phyloP scores from a whole-genome alignment of 495 filamentous ascomycete species.

The Podospora bellae-mahoneyi region DNA sequence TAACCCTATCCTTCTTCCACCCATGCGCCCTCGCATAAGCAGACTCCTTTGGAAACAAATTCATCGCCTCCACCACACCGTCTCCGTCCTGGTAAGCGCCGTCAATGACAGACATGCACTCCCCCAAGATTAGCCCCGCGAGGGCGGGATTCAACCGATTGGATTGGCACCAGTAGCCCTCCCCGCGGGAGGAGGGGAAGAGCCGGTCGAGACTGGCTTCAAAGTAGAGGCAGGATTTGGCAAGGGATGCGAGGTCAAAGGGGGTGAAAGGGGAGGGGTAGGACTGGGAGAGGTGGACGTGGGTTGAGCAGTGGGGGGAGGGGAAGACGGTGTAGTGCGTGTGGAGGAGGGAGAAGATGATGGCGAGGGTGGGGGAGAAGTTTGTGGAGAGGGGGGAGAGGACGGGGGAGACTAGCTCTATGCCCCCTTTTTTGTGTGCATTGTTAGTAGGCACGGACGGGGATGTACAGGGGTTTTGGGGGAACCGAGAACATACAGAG shows the following conservation, averaged over 20 bases:
- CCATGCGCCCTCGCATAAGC: slow-evolving; percentile 20
- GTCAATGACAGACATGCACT: slow-evolving; percentile 20
- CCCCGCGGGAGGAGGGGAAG: slow-evolving; percentile 17
- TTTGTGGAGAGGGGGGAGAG: slow-evolving; percentile 17
- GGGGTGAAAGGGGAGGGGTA: slow-evolving; percentile 13
- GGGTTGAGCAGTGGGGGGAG: slow-evolving; percentile 26
- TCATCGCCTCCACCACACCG: slow-evolving; percentile 25
- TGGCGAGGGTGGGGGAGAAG: slow-evolving; percentile 23
- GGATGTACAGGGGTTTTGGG: too few species aligned
- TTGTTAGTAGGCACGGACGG: too few species aligned
- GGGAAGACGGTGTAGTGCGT: slow-evolving; percentile 12
- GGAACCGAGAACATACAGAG: slow-evolving; percentile 17
- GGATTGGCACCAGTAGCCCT: slow-evolving; percentile 31
- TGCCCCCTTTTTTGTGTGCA: slow-evolving; percentile 23
- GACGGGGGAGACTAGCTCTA: slow-evolving; percentile 34
- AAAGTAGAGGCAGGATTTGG: slow-evolving; percentile 30
- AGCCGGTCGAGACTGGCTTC: slow-evolving; percentile 29
- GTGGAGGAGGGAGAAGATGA: slow-evolving; percentile 28
- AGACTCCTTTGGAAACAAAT: slow-evolving; percentile 23
- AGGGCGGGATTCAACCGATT: slow-evolving; percentile 23
- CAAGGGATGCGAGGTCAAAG: slow-evolving; percentile 23
- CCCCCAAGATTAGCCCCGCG: background rate
- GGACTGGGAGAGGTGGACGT: slow-evolving; percentile 30
- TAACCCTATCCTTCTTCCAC: slow-evolving; percentile 25
- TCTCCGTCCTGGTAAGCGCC: background rate